phyloP scores from a whole-genome alignment of 768 basidiomycete genomes.

The Mycena rebaudengoi region DNA sequence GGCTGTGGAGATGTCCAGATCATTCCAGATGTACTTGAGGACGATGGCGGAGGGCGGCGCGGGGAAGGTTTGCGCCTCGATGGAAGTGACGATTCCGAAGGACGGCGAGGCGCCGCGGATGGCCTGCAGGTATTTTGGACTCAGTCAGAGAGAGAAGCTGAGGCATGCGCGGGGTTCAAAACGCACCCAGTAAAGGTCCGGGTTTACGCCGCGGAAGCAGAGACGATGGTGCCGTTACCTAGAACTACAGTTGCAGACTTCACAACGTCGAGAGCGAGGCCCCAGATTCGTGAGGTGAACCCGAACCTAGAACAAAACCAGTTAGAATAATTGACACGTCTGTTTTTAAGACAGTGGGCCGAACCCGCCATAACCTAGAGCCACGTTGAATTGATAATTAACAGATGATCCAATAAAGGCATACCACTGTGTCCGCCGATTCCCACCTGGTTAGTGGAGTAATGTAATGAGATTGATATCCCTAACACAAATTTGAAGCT shows the following conservation, averaged over 20 bases:
- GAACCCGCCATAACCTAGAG: conserved; percentile 51
- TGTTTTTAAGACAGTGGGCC: conserved; percentile 36
- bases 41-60: conserved; percentile 47
- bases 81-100: conserved; percentile 51
- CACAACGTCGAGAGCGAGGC: conserved; percentile 58
- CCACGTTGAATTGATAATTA: not conserved
- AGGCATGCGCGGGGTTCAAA: not conserved
- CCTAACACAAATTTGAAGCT: not conserved
- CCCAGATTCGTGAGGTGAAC: conserved; percentile 57
- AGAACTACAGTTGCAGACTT: conserved; percentile 49
- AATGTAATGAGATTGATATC: not conserved
- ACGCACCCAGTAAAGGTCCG: conserved; percentile 61
- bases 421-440: conserved; percentile 58
- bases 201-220: conserved; percentile 45
- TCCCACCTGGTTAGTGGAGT: conserved; percentile 31
- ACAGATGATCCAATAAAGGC: not conserved
- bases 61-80: conserved; percentile 46
- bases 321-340: conserved; percentile 14
- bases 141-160: not conserved
- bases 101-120: conserved; percentile 49
- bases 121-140: conserved; percentile 33
- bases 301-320: conserved; percentile 15
- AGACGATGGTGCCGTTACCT: conserved; percentile 51
- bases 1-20: conserved; percentile 39
- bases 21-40: conserved; percentile 46